Conservation (phyloP, 2,329 filamentous ascomycete genomes). For the Fusarium sp. region DNA sequence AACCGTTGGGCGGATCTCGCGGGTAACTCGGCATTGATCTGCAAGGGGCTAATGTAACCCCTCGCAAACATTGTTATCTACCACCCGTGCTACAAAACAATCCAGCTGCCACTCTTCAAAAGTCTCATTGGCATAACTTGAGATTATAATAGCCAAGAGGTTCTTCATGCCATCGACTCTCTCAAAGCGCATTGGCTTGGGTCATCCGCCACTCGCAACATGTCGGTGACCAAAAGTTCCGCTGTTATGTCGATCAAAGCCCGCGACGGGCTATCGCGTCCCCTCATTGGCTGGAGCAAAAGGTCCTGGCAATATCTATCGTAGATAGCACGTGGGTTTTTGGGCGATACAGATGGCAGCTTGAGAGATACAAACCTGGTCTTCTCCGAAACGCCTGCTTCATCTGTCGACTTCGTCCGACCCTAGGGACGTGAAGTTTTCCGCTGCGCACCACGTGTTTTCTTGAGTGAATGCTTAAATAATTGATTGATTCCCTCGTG, state of each 20-base stretch:
- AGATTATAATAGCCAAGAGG: background rate
- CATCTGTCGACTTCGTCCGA: constrained; percentile 28
- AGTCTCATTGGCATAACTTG: background rate
- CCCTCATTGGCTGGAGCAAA: constrained; percentile 40
- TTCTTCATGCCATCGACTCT: background rate
- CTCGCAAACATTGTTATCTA: background rate
- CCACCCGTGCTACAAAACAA: too few relatives aligned
- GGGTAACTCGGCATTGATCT: constrained; percentile 28
- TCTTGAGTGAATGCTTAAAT: constrained; percentile 9
- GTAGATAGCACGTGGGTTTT: constrained; percentile 41
- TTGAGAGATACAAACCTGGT: constrained; percentile 29
- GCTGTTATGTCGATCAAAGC: constrained; percentile 31
- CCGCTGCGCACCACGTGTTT: constrained; percentile 14
- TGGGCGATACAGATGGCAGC: constrained; percentile 28
- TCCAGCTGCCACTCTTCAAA: background rate
- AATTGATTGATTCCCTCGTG: background rate
- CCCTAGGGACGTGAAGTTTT: background rate
- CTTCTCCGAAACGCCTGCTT: constrained; percentile 36
- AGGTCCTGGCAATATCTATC: constrained; percentile 38
- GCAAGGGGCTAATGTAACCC: background rate
- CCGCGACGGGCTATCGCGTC: background rate
- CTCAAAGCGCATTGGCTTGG: constrained; percentile 12
- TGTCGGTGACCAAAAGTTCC: constrained; percentile 29
- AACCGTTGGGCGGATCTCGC: constrained; percentile 3
- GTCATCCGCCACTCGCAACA: background rate